Base-by-base conservation (phyloP, 2,329 filamentous ascomycete genomes). In the Aspergillus sp. region DNA sequence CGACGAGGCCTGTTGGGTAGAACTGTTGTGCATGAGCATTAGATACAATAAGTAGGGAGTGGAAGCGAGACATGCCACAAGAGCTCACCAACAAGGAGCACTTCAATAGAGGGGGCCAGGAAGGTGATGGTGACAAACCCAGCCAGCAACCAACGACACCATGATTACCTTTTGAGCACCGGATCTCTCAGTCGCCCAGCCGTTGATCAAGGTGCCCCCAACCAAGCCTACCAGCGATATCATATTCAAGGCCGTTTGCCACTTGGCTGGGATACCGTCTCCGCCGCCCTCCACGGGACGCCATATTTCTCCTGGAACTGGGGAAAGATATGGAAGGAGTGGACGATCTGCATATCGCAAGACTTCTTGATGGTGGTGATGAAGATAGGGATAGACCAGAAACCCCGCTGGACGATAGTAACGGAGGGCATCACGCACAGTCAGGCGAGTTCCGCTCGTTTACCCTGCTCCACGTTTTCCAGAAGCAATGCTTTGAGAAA, bases 171-270 rank as follows among this genome's bases (percentile, higher is more conserved):
- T 28, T 28, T 2, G 25, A 7, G 25, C 25, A 7, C 25, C 25
- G 25, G 6, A 28, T 28, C 25, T 28, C 25, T 28, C 25, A 54
- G 83, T 87, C 0, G 85, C 80, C 80, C 80, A 87, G 31, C 85
- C 84, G 57, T 86, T 86, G 60, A 87, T 81, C 46, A 89, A 78
- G 15, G 86, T 86, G 74, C 86, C 86, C 85, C 74, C 60, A 82
- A 85, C 2, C 86, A 86, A 47, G 79, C 78, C 60, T 81, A 85
- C 83, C 17, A 89, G 81, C 0, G 85, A 28, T 28, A 28, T 28
- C 25, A 28, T 1, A 7, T 28, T 28, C 25, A 28, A 28, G 25
- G 25, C 83, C 59, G 81, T 84, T 71, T 87, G 85, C 80, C 81
- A 82, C 51, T 72, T 70, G 15, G 79, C 81, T 25, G 75, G 74